Evolutionary conservation across 352 stramenopile species (phyloP), one percentile per base, ranked within the genome.

Genomic region (Phytophthora melonis): DNA sequence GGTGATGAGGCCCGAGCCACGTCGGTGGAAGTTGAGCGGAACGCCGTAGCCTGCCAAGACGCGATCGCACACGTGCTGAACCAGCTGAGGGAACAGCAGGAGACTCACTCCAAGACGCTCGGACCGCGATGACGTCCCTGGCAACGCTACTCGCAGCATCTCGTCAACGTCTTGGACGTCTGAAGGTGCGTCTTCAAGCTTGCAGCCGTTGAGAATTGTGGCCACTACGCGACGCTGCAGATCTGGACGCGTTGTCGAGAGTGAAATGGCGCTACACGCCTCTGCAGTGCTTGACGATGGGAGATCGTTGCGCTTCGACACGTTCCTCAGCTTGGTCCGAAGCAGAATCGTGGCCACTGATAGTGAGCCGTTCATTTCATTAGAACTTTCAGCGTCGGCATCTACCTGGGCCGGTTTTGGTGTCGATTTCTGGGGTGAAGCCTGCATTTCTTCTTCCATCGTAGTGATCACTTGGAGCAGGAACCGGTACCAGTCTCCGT

Each of bases 401-500:
- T n/a, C n/a, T 18, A 4, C 23, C 7, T 19, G 21, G 2, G 9
- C 23, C 2, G 52, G 3, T 36, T 6, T 11, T 7, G 23, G 19
- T n/a, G 9, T 27, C 30, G n/a, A 27, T 8, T 64, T 68, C 13
- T 58, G 55, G 3, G 16, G n/a, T 3, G 13, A 27, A 7, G 60
- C 9, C 18, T 68, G 66, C 7, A 66, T 57, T 6, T 75, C 45
- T 6, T 75, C 45, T 43, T 79, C 72, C 5, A 75, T 36, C 1
- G 19, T 9, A 25, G 57, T 23, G 25, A 76, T 52, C 9, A 73
- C 58, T 58, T 69, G 62, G 18, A 86, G 59, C 5, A 79, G 18
- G n/a, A 84, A 82, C 3, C 63, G 27, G 34, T 77, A 49, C 79
- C 79, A 86, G 9, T 79, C 67, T 19, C 30, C 55, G 5, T 66